phyloP scores from a whole-genome alignment of 78 protist genomes.

The Blattamonas nauphoetae region DNA sequence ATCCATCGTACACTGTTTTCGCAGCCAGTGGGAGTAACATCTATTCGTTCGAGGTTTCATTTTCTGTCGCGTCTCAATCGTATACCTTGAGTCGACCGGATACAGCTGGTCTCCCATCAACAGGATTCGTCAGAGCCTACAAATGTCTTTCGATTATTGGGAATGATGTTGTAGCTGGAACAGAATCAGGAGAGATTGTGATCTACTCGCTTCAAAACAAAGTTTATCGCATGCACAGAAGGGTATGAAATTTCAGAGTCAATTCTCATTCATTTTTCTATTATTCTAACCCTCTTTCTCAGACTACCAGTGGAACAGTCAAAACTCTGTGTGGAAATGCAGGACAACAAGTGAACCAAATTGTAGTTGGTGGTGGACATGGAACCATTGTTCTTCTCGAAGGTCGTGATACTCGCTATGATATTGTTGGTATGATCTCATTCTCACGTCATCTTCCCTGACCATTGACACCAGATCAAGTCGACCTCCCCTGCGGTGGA shows the following conservation, averaged over 20 bases:
- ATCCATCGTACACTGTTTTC: not conserved
- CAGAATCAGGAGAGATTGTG: not conserved
- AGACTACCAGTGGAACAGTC: not conserved
- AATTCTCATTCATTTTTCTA: not conserved
- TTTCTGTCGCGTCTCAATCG: not conserved
- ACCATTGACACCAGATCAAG: no score
- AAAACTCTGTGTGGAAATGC: no score
- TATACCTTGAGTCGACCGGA: not conserved
- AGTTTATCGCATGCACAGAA: not conserved
- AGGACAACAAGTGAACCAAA: not conserved
- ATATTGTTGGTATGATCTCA: not conserved
- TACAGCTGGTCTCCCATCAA: not conserved
- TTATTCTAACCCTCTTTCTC: not conserved
- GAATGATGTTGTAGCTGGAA: not conserved
- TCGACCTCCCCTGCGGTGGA: not conserved
- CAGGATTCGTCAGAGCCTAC: conserved; percentile 1
- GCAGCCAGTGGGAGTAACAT: not conserved
- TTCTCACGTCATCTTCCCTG: no score
- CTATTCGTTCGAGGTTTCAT: not conserved
- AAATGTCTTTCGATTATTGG: not conserved
- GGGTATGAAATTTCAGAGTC: not conserved
- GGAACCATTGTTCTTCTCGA: not conserved
- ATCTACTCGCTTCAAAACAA: not conserved
- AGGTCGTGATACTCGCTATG: not conserved
- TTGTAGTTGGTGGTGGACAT: not conserved